Conservation (phyloP, 768 basidiomycete species). For the Saitozyma sp. region DNA sequence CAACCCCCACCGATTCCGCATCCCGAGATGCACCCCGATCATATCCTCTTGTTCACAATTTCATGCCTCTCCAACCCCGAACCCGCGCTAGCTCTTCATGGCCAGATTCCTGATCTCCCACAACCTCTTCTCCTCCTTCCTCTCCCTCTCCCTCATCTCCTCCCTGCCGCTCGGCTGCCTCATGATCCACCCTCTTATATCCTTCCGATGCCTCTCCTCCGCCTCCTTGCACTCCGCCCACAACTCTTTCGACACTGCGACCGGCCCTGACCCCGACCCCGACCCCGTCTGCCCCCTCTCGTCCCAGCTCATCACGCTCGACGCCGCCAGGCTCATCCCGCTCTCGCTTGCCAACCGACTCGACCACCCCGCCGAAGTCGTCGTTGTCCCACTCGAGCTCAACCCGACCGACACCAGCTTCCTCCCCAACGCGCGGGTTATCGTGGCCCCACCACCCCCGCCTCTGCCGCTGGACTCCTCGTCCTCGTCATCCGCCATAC, state of each 20-base stretch:
- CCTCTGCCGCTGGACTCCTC: conserved; percentile 67
- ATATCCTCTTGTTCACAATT: no score
- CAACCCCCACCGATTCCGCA: no score
- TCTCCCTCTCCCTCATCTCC: conserved; percentile 28
- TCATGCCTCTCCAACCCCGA: no score
- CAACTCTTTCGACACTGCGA: conserved; percentile 67
- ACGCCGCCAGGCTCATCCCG: background rate
- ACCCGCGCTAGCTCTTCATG: conserved; percentile 24
- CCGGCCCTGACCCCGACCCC: background rate
- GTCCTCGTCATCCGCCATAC: conserved; percentile 82
- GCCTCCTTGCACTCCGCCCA: conserved; percentile 70
- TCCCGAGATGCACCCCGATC: no score
- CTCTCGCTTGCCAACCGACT: background rate
- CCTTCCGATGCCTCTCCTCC: conserved; percentile 75
- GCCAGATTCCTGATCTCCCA: conserved; percentile 50
- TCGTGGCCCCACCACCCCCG: conserved; percentile 26
- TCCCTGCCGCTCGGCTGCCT: conserved; percentile 4
- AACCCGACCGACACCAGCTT: conserved; percentile 11
- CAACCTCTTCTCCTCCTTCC: conserved; percentile 46
- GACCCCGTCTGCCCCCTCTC: conserved; percentile 3
- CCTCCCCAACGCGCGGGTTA: conserved; percentile 7
- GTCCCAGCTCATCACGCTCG: background rate
- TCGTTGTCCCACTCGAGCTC: background rate
- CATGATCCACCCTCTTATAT: conserved; percentile 76
- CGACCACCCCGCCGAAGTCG: background rate